phyloP scores from a whole-genome alignment of 2,329 filamentous ascomycete species.

The Pleurostoma richardsiae region DNA sequence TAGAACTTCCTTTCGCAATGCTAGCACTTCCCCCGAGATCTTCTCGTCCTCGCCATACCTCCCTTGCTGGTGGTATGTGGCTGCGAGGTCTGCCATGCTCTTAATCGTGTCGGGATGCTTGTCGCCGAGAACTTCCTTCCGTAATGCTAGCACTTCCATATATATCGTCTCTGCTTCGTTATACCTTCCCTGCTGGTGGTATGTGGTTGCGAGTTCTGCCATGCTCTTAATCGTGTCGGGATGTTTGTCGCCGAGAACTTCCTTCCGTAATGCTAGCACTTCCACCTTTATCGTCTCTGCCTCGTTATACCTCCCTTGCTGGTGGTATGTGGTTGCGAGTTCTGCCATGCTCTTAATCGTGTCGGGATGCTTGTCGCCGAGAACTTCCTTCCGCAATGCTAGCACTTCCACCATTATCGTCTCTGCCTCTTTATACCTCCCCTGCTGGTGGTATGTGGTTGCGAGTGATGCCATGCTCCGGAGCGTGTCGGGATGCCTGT shows the following conservation, averaged over 20 bases:
- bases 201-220: slow-evolving; percentile 3
- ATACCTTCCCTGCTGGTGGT: slow-evolving; percentile 11
- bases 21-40: neutral
- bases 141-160: slow-evolving; percentile 7
- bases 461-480: too few species aligned
- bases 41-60: neutral
- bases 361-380: too few species aligned
- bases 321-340: too few species aligned
- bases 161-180: slow-evolving; percentile 8
- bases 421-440: too few species aligned
- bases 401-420: too few species aligned
- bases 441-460: too few species aligned
- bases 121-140: slow-evolving; percentile 12
- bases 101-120: slow-evolving; percentile 15
- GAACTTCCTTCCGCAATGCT: too few species aligned
- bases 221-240: slow-evolving; percentile 4
- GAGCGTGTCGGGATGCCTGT: slow-evolving; percentile 1
- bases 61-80: neutral
- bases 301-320: too few species aligned
- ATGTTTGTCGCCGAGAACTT: slow-evolving; percentile 1
- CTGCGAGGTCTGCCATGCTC: slow-evolving; percentile 15
- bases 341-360: too few species aligned
- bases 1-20: neutral
- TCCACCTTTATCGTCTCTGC: too few species aligned
- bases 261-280: too few species aligned